phyloP scores from a whole-genome alignment of 2,329 filamentous ascomycete species.

The Pestalotiopsis sp. region DNA sequence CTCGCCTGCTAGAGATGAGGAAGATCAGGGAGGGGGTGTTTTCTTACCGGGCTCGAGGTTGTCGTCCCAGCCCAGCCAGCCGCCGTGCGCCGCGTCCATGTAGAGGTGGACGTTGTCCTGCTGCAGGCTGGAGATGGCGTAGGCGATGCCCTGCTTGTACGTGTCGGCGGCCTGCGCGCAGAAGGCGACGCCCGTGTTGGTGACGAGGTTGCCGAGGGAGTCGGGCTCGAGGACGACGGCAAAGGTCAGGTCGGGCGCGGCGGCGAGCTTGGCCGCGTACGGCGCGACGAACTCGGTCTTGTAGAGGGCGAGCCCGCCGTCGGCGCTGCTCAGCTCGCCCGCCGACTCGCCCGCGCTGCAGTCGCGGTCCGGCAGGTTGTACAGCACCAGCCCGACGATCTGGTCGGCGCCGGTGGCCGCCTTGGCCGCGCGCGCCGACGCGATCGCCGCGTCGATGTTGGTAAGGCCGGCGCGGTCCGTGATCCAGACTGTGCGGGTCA shows the following conservation, averaged over 20 bases:
- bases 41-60: conserved; percentile 39
- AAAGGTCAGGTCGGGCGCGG: conserved; percentile 41
- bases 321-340: conserved; percentile 39
- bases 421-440: conserved; percentile 32
- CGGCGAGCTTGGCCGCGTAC: conserved; percentile 38
- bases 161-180: conserved; percentile 39
- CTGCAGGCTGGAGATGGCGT: conserved; percentile 42
- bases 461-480: conserved; percentile 40
- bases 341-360: conserved; percentile 45
- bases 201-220: conserved; percentile 44
- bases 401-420: conserved; percentile 19
- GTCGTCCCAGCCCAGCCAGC: conserved; percentile 44
- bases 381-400: conserved; percentile 46
- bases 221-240: conserved; percentile 48
- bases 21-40: not conserved
- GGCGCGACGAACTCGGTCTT: conserved; percentile 42
- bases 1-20: not conserved
- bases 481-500: conserved; percentile 36
- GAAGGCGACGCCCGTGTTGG: conserved; percentile 38
- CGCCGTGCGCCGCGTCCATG: conserved; percentile 44
- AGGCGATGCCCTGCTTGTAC: conserved; percentile 44
- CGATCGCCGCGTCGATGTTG: conserved; percentile 54
- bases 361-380: conserved; percentile 47
- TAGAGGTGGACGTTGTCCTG: conserved; percentile 40
- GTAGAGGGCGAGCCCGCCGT: conserved; percentile 41